Percentiles rank a stretch among this genome's conserved stretches.
Evolutionary conservation across 768 basidiomycete genomes (phyloP).

Genomic region (Pholiota molesta): DNA sequence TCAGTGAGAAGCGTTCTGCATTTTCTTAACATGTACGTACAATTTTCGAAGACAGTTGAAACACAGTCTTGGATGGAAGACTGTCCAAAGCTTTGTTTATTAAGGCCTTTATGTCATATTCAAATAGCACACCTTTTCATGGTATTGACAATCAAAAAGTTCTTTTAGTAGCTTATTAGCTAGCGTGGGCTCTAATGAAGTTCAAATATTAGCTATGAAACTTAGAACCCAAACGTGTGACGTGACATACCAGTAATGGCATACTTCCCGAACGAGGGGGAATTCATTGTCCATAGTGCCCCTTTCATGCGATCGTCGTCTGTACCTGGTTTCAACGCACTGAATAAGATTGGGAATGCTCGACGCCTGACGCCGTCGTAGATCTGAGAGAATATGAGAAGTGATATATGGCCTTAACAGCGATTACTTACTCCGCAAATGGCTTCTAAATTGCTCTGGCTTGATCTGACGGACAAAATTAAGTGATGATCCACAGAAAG

Average conservation of each 20-base stretch:
- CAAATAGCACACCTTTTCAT: conserved; percentile 68
- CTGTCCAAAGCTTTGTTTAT: conserved; percentile 30
- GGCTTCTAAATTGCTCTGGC: conserved; percentile 52
- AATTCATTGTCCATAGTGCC: conserved; percentile 77
- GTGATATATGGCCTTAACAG: neutral
- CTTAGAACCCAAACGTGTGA: neutral
- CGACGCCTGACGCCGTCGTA: conserved; percentile 73
- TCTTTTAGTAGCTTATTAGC: conserved; percentile 58
- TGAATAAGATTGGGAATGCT: conserved; percentile 60
- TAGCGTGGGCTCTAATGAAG: conserved; percentile 59
- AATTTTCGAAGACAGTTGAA: conserved; percentile 63
- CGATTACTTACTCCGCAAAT: conserved; percentile 47
- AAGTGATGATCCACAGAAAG: conserved; percentile 27
- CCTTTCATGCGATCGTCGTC: conserved; percentile 95
- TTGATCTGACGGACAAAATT: conserved; percentile 34
- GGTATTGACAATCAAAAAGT: conserved; percentile 75
- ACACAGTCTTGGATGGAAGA: conserved; percentile 80
- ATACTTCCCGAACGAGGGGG: conserved; percentile 63
- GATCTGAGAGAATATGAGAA: conserved; percentile 35
- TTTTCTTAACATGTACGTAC: conserved; percentile 33
- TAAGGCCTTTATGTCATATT: neutral
- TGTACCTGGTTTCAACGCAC: conserved; percentile 62
- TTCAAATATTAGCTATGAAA: neutral
- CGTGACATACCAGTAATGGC: conserved; percentile 44
- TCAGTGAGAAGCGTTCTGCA: neutral